phyloP scores from a whole-genome alignment of 257 asterid genomes.

The Cynanchum wilfordii region DNA sequence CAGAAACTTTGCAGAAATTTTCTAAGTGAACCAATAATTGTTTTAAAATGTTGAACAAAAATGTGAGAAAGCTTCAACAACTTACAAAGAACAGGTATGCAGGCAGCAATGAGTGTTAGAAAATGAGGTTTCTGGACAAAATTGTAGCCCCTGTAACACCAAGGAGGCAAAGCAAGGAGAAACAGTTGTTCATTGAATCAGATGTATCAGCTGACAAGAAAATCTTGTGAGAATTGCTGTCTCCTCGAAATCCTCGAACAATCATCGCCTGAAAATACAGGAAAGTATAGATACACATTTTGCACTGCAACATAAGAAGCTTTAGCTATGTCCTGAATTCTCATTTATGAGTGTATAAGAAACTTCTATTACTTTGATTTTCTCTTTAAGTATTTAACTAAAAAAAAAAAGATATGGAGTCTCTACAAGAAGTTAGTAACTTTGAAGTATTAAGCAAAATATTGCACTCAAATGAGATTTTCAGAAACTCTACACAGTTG shows the following conservation, averaged over 20 bases:
- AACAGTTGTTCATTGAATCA: conserved; percentile 37
- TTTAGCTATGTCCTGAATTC: too few species aligned
- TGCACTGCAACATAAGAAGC: too few species aligned
- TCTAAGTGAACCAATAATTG: too few species aligned
- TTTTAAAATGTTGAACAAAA: not conserved
- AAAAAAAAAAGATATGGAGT: not conserved
- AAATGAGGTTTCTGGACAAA: conserved; percentile 32
- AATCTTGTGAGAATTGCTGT: conserved; percentile 55
- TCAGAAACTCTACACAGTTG: not conserved
- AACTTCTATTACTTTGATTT: not conserved
- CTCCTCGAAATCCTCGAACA: conserved; percentile 90
- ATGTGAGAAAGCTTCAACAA: not conserved
- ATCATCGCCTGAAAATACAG: conserved; percentile 84
- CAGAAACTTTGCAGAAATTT: too few species aligned
- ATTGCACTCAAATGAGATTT: not conserved
- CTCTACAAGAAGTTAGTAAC: not conserved
- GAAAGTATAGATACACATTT: not conserved
- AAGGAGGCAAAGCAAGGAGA: conserved; percentile 60
- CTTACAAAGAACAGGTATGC: not conserved
- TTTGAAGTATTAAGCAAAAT: not conserved
- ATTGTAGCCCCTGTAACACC: conserved; percentile 60
- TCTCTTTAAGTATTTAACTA: too few species aligned
- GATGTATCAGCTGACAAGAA: conserved; percentile 69
- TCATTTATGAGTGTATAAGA: not conserved
- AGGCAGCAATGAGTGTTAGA: conserved; percentile 21